Base-by-base conservation (phyloP, 768 basidiomycete species). In the Holtermannia corniformis region DNA sequence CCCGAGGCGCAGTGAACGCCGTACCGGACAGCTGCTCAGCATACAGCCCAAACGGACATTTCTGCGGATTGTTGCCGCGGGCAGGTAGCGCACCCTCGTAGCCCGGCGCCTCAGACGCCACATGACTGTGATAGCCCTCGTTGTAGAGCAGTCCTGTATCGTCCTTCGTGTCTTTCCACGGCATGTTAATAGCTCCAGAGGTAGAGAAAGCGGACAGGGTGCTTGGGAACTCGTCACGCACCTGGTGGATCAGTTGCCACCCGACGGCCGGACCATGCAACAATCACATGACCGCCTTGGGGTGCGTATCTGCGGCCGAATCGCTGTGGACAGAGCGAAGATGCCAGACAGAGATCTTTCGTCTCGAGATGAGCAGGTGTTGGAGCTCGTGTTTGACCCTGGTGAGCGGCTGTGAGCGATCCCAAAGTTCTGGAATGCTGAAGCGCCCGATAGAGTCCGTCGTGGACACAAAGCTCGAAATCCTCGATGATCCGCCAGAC, bases 21-120 rank as follows among this genome's bases (percentile, higher is more conserved):
- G 80, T 72, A 21, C 82, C 81, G 14, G 80, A 82, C 65, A 73
- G 77, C 58, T 76, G 77, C 64, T 83, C 82, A 1, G 77, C 75
- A 60, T 83, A 84, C 4, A 84, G 69, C 50, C 78, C 81, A 64
- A 82, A 83, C 61, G 32, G 10, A 16, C 32, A 37, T 16, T 37
- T 37, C 16, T 37, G 32, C 32, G 32, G 32, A 16, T 37, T 37
- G 32, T 37, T 37, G 16, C 32, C 32, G 7, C 32, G 32, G 10
- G 7, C 16, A 7, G 32, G 32, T 16, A 37, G 32, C 7, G 32
- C 32, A 7, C 32, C 32, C 16, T 37, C 32, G 16, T 37, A 37
- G 32, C 32, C 32, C 16, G 7, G 10, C 16, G 32, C 32, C 16
- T 37, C 32, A 37, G 32, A 37, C 16, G 32, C 32, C 16, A 16